These are phyloP conservation scores for Penicillium sp. DNA, from an alignment of 2,329 filamentous ascomycete genomes.

Conservation along the genomic window DNA sequence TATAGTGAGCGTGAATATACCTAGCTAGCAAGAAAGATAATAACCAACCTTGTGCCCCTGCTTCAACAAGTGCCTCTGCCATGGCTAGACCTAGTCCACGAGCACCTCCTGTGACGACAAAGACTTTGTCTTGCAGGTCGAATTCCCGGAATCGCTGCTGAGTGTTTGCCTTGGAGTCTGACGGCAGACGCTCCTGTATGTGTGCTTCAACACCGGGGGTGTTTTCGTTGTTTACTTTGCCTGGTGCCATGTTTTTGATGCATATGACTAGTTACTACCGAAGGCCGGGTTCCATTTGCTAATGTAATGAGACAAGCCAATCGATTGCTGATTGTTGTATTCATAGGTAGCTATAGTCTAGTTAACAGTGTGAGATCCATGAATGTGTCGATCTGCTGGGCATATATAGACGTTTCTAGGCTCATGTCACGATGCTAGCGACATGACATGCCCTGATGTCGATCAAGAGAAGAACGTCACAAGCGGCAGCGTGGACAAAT, in stretches of 20 bases:
- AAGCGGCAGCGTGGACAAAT: no score
- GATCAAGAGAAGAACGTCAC: no score
- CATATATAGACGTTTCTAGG: no score
- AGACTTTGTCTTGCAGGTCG: slow-evolving; percentile 39
- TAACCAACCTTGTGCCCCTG: slow-evolving; percentile 43
- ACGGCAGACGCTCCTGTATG: slow-evolving; percentile 29
- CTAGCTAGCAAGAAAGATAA: no score
- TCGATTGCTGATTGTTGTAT: no score
- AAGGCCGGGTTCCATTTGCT: background rate
- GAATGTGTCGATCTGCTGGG: no score
- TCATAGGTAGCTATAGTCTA: no score
- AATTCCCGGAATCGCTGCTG: slow-evolving; percentile 40
- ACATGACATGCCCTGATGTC: no score
- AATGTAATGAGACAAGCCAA: no score
- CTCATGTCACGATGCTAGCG: no score
- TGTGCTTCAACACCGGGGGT: slow-evolving; percentile 12
- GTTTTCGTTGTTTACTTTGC: background rate
- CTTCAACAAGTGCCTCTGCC: slow-evolving; percentile 46
- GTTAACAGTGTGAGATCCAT: no score
- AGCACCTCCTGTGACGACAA: slow-evolving; percentile 42
- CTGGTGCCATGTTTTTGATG: background rate
- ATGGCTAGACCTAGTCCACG: slow-evolving; percentile 44
- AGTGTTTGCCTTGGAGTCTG: slow-evolving; percentile 20
- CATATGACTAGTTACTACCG: background rate
- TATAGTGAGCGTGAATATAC: no score